Percentiles rank a stretch among this genome's conserved stretches.
These are phyloP conservation scores for Melampsora americana DNA, from an alignment of 1,284 basidiomycete species.

Conservation along the genomic window DNA sequence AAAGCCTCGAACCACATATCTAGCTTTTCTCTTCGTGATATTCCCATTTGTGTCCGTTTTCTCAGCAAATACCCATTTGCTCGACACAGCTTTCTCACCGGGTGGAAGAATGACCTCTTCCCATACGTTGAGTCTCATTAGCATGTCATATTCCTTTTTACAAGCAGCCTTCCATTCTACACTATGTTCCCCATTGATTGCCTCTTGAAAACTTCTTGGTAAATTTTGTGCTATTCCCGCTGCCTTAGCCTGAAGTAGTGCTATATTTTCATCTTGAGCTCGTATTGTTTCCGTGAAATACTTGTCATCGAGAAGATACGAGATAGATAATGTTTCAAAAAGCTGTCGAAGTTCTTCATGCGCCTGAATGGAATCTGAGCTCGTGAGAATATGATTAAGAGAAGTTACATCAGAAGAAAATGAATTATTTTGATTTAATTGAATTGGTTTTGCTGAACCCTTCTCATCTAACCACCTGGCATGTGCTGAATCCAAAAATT, in stretches of 20 bases:
- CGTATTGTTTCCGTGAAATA: no score
- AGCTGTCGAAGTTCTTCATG: no score
- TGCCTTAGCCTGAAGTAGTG: neutral
- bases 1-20: constrained; percentile 21
- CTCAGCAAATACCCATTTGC: neutral
- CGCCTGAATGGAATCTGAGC: no score
- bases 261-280: no score
- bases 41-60: neutral
- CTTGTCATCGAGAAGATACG: no score
- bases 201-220: neutral
- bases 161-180: neutral
- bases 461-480: neutral
- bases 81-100: neutral
- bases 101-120: neutral
- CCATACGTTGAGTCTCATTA: neutral
- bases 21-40: neutral
- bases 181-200: neutral
- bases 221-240: neutral
- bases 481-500: neutral
- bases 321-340: no score
- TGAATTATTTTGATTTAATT: no score
- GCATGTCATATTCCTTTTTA: neutral
- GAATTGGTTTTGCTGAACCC: neutral
- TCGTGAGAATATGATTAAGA: no score
- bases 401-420: no score